A percentile compares a stretch with the other conserved stretches of the same genome.
Evolutionary conservation across 352 stramenopile species (phyloP).

Genomic region (Globisporangium heterothallicum): DNA sequence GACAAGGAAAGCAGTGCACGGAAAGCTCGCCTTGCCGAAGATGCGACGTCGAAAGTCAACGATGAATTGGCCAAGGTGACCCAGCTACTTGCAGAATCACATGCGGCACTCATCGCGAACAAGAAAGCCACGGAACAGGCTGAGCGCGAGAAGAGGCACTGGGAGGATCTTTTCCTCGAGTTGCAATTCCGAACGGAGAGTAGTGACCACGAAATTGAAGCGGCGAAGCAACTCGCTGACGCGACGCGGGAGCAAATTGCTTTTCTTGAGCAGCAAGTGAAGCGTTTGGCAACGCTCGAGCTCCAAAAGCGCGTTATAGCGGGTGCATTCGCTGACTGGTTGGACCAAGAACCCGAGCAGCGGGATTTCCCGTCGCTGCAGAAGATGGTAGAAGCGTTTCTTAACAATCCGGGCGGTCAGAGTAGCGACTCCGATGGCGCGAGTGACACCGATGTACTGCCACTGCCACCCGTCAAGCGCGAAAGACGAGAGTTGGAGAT

Average conservation of each 20-base stretch:
- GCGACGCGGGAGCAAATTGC: conserved; percentile 22
- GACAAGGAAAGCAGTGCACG: conserved; percentile 27
- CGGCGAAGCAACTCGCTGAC: conserved; percentile 26
- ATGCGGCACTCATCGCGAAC: conserved; percentile 31
- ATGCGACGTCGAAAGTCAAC: conserved; percentile 20
- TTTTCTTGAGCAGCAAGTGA: conserved; percentile 18
- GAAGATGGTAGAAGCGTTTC: conserved; percentile 18
- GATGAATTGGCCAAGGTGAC: conserved; percentile 38
- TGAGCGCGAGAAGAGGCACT: conserved; percentile 28
- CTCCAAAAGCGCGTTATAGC: not conserved
- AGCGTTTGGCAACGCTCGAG: conserved; percentile 7
- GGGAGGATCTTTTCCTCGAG: conserved; percentile 32
- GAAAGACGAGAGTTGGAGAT: conserved; percentile 19
- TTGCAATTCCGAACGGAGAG: conserved; percentile 35
- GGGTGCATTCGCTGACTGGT: conserved; percentile 4
- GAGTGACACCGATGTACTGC: not conserved
- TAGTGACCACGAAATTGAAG: conserved; percentile 25
- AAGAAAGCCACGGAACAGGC: conserved; percentile 23
- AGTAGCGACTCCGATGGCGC: no score
- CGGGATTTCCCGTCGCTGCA: conserved; percentile 9
- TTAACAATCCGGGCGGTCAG: not conserved
- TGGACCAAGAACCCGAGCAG: not conserved
- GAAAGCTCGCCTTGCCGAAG: conserved; percentile 25
- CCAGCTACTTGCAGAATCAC: conserved; percentile 44
- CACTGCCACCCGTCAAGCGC: not conserved